phyloP scores from a whole-genome alignment of 1,284 basidiomycete genomes.

The Mycena sp. region DNA sequence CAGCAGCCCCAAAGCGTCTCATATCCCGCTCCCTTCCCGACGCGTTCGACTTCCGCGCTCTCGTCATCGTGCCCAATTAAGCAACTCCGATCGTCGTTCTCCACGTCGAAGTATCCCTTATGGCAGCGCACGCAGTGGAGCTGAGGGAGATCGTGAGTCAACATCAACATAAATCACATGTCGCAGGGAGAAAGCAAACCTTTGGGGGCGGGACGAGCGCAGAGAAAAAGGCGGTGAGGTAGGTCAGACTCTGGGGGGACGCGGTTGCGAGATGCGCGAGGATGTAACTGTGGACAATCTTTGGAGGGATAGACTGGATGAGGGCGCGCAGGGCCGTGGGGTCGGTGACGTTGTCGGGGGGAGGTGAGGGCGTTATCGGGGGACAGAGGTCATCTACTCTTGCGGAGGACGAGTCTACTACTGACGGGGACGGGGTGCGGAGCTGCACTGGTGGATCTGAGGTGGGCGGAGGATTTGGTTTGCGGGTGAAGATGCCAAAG shows the following conservation, averaged over 20 bases:
- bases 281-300: constrained; percentile 70
- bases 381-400: constrained; percentile 38
- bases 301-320: constrained; percentile 68
- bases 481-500: constrained; percentile 16
- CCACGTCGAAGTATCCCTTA: constrained; percentile 64
- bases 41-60: constrained; percentile 54
- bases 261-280: constrained; percentile 55
- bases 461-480: constrained; percentile 35
- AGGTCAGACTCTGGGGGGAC: constrained; percentile 46
- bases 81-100: constrained; percentile 64
- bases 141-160: too few species aligned
- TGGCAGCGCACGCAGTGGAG: constrained; percentile 81
- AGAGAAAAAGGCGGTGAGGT: constrained; percentile 64
- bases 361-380: constrained; percentile 31
- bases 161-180: too few species aligned
- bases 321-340: constrained; percentile 57
- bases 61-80: constrained; percentile 61
- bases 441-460: constrained; percentile 44
- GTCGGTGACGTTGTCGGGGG: constrained; percentile 40
- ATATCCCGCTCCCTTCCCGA: constrained; percentile 45
- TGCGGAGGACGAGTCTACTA: constrained; percentile 37
- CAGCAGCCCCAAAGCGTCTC: constrained; percentile 76
- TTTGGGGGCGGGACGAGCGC: constrained; percentile 71
- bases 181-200: too few species aligned
- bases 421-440: constrained; percentile 63